Evolutionary conservation across 2,329 filamentous ascomycete genomes (phyloP), one percentile per base, ranked within the genome.

Genomic region (Fusarium zealandicum): DNA sequence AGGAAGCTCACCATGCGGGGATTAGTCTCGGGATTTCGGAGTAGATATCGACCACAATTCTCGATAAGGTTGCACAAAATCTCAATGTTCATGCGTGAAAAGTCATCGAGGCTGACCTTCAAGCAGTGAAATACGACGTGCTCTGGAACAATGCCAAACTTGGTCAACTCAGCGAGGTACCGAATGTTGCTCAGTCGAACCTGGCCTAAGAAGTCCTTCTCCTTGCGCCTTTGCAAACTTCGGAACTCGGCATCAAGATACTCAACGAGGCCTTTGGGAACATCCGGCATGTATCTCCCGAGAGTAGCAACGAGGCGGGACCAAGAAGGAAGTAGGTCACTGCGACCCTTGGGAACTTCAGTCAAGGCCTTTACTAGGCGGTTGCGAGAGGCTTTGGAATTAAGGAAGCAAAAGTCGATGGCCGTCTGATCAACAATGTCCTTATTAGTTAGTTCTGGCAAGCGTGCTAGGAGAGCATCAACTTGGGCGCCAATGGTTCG

Each of bases 41-140:
- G 82, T 17, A 99, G 80, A 73, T 97, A 99, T 14, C 95, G 87
- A 36, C 95, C 95, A 69, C 96, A 99, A 61, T 98, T 98, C 73
- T 99, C 95, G 17, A 99, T 82, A 22, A 99, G 80, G 69, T 96
- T 96, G 69, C 93, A 96, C 60, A 99, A 93, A 66, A 99, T 97
- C 73, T 99, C 96, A 60, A 99, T 97, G 69, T 99, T 99, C 90
- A 97, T 97, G 57, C 93, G 86, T 3, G 95, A 97, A 70, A 99
- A 99, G 69, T 99, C 95, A 68, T 99, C 95, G 22, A 99, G 78
- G 64, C 93, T 96, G 72, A 99, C 93, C 74, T 97, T 99, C 66
- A 99, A 85, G 71, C 95, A 99, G 70, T 99, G 95, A 70, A 99
- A 99, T 47, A 99, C 96, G 61, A 99, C 93, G 74, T 99, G 95